These are phyloP conservation scores for Calonectria fujianensis DNA, from an alignment of 2,329 filamentous ascomycete genomes.

Conservation along the genomic window DNA sequence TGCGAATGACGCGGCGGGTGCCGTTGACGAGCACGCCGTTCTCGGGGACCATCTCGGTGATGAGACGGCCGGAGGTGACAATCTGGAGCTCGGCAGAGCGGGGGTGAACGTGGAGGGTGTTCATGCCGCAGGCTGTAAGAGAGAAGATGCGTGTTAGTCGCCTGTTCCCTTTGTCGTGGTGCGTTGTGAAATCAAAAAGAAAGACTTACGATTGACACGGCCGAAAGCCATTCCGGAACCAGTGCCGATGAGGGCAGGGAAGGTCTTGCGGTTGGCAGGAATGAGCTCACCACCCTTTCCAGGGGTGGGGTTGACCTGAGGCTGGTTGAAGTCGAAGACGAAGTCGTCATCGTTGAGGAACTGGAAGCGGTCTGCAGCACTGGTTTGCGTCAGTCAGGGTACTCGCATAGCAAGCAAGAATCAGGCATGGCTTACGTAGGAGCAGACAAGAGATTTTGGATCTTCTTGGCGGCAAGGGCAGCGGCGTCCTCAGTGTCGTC, in stretches of 20 bases:
- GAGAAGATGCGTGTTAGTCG: constrained; percentile 43
- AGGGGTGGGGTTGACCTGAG: constrained; percentile 42
- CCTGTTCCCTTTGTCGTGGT: neutral
- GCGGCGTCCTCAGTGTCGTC: neutral
- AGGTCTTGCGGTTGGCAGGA: constrained; percentile 73
- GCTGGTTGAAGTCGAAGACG: constrained; percentile 68
- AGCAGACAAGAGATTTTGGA: constrained; percentile 58
- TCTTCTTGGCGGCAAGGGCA: neutral
- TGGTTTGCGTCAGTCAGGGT: constrained; percentile 42
- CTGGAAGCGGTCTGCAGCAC: constrained; percentile 65
- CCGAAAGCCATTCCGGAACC: constrained; percentile 71
- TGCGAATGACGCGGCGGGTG: constrained; percentile 65
- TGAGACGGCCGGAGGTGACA: constrained; percentile 68
- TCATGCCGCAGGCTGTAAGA: constrained; percentile 70
- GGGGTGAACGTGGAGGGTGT: constrained; percentile 74
- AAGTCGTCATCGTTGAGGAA: constrained; percentile 68
- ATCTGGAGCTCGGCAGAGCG: constrained; percentile 72
- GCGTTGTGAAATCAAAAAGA: too few relatives aligned
- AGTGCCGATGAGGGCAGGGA: constrained; percentile 73
- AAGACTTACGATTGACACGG: constrained; percentile 64
- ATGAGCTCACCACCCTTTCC: constrained; percentile 68
- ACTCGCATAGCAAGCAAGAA: neutral
- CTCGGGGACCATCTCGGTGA: constrained; percentile 72
- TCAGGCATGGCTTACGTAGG: constrained; percentile 58
- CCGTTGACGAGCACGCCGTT: constrained; percentile 66